Evolutionary conservation across 495 filamentous ascomycete genomes (phyloP).

Genomic region (Aspergillus homomorphus): DNA sequence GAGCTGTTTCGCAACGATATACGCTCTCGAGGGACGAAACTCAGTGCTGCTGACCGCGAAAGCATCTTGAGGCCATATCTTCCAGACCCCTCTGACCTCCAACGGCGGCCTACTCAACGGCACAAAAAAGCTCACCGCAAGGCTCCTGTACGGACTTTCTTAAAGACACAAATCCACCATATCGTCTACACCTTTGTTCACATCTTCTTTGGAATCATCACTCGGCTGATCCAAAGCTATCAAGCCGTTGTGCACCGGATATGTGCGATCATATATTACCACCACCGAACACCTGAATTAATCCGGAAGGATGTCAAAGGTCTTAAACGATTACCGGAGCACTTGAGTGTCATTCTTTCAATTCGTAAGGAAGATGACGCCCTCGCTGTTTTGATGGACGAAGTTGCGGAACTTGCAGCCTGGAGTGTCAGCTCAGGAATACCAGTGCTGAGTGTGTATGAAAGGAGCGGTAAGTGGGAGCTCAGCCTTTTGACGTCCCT

Average conservation of each 20-base stretch:
- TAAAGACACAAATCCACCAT: constrained; percentile 63
- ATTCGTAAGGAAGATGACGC: constrained; percentile 68
- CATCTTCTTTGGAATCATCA: constrained; percentile 78
- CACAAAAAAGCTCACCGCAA: constrained; percentile 32
- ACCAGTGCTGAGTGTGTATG: constrained; percentile 80
- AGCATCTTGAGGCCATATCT: constrained; percentile 73
- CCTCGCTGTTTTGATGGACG: constrained; percentile 79
- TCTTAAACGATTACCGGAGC: constrained; percentile 68
- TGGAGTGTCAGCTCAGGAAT: constrained; percentile 91
- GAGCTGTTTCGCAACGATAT: constrained; percentile 63
- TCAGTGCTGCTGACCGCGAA: constrained; percentile 67
- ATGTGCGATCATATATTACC: constrained; percentile 80
- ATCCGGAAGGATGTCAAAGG: constrained; percentile 83
- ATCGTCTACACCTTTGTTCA: constrained; percentile 73
- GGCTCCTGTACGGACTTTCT: constrained; percentile 61
- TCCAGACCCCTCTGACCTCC: constrained; percentile 53
- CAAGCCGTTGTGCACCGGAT: constrained; percentile 71
- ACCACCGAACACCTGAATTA: constrained; percentile 88
- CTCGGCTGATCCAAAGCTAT: constrained; percentile 74
- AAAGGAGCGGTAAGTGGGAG: constrained; percentile 68
- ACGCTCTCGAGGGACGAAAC: constrained; percentile 52
- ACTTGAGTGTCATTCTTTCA: constrained; percentile 83
- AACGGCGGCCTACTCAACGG: constrained; percentile 22
- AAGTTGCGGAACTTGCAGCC: constrained; percentile 82
- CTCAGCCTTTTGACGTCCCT: constrained; percentile 1